phyloP scores from a whole-genome alignment of 1,284 basidiomycete species.

The Fistulinella staudtii region DNA sequence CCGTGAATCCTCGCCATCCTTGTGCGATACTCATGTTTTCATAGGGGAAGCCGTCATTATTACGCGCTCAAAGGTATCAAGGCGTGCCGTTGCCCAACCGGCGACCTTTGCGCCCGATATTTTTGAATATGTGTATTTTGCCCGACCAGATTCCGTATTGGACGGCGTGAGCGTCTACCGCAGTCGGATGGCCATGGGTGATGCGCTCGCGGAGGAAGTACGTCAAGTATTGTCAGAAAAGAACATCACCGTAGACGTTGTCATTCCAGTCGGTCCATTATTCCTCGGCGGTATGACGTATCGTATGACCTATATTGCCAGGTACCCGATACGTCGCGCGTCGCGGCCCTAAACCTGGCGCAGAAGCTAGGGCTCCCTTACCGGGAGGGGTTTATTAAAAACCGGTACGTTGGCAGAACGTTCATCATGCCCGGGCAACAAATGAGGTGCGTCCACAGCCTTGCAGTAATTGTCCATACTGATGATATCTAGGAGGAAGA shows the following conservation, averaged over 20 bases:
- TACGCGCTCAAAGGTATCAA: conserved; percentile 71
- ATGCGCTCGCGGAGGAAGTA: conserved; percentile 88
- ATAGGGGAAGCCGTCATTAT: conserved; percentile 94
- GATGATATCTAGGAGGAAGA: conserved; percentile 67
- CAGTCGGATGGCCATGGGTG: conserved; percentile 99
- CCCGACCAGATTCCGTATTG: conserved; percentile 95
- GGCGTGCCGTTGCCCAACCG: conserved; percentile 68
- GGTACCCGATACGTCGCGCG: conserved; percentile 95
- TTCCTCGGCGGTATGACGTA: conserved; percentile 5
- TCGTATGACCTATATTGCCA: conserved; percentile 24
- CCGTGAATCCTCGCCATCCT: background rate
- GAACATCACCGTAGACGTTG: conserved; percentile 82
- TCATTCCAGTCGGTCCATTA: conserved; percentile 76
- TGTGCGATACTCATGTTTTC: conserved; percentile 4
- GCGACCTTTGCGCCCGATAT: conserved; percentile 94
- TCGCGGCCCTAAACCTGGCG: conserved; percentile 93
- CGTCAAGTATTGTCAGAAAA: conserved; percentile 67
- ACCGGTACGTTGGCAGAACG: conserved; percentile 96
- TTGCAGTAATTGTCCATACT: conserved; percentile 1
- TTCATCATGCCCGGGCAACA: conserved; percentile 99
- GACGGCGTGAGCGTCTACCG: conserved; percentile 98
- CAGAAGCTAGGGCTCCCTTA: conserved; percentile 91
- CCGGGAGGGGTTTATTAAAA: conserved; percentile 98
- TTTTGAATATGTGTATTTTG: conserved; percentile 99
- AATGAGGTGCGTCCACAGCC: conserved; percentile 53